phyloP scores from a whole-genome alignment of 2,329 filamentous ascomycete species.

The Colletotrichum siamense region DNA sequence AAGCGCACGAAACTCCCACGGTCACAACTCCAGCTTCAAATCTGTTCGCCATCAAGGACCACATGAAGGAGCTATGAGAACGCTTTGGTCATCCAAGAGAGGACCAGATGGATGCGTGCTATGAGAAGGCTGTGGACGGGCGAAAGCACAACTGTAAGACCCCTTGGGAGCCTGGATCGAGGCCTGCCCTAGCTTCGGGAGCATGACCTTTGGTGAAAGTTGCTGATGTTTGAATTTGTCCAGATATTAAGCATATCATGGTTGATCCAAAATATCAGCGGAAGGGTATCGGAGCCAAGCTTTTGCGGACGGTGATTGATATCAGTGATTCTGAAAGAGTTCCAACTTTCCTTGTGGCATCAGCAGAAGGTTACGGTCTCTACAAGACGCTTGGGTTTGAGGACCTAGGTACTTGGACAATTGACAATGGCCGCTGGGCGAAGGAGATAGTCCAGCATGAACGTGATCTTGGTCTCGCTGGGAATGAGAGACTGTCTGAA shows the following conservation, averaged over 20 bases:
- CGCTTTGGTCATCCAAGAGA: constrained; percentile 20
- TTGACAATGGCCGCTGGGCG: constrained; percentile 25
- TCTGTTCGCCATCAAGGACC: constrained; percentile 19
- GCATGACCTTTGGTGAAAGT: not conserved
- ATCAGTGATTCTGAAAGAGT: constrained; percentile 12
- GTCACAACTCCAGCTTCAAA: not conserved
- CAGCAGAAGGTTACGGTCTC: constrained; percentile 23
- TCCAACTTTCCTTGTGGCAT: constrained; percentile 23
- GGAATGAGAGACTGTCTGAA: constrained; percentile 9
- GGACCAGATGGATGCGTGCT: constrained; percentile 25
- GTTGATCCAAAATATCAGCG: constrained; percentile 26
- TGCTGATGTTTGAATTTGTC: not conserved
- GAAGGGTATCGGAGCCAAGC: constrained; percentile 19
- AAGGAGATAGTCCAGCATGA: constrained; percentile 11
- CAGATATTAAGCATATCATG: constrained; percentile 28
- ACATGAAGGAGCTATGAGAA: constrained; percentile 26
- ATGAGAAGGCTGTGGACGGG: constrained; percentile 21
- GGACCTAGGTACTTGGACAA: constrained; percentile 21
- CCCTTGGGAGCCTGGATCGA: not conserved
- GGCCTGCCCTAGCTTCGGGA: not conserved
- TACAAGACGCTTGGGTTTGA: constrained; percentile 24
- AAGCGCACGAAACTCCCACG: not conserved
- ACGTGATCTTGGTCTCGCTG: constrained; percentile 4
- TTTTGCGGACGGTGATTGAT: constrained; percentile 16
- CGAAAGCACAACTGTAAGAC: constrained; percentile 24